Evolutionary conservation across 2,329 filamentous ascomycete genomes (phyloP).

Genomic region (Emergomyces africanus): DNA sequence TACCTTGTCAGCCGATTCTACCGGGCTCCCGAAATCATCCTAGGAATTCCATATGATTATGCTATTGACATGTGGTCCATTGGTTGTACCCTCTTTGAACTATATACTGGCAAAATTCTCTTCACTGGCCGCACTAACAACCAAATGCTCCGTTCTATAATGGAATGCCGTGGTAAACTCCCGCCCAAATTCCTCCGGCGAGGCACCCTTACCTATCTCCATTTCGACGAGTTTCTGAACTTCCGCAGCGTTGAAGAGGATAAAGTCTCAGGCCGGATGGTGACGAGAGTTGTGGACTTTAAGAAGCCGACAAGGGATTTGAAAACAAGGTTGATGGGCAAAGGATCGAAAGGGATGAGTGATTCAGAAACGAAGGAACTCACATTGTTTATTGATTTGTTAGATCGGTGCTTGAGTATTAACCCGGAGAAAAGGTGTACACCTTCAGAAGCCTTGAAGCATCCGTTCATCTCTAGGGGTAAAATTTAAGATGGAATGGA

Average conservation of each 20-base stretch:
- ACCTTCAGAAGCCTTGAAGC: slow-evolving; percentile 70
- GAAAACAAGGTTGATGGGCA: slow-evolving; percentile 60
- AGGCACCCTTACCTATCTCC: slow-evolving; percentile 59
- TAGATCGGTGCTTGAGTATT: slow-evolving; percentile 76
- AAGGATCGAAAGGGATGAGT: slow-evolving; percentile 49
- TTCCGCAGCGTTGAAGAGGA: slow-evolving; percentile 79
- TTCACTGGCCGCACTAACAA: slow-evolving; percentile 96
- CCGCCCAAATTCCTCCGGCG: slow-evolving; percentile 79
- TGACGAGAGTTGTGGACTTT: slow-evolving; percentile 33
- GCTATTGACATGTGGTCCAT: slow-evolving; percentile 97
- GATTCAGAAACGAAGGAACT: slow-evolving; percentile 66
- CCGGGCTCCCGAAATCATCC: slow-evolving; percentile 88
- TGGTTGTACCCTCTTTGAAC: slow-evolving; percentile 90
- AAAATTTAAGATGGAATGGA: background rate
- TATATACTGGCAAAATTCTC: slow-evolving; percentile 94
- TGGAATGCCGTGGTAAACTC: slow-evolving; percentile 89
- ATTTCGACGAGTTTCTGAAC: slow-evolving; percentile 75
- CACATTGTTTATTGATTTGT: slow-evolving; percentile 69
- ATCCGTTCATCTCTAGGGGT: slow-evolving; percentile 58
- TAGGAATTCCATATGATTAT: slow-evolving; percentile 93
- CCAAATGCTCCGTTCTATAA: slow-evolving; percentile 92
- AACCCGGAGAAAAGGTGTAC: slow-evolving; percentile 90
- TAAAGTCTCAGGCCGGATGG: slow-evolving; percentile 71
- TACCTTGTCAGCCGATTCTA: slow-evolving; percentile 98
- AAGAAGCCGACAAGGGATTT: slow-evolving; percentile 69